Base-by-base conservation (phyloP, 2,329 filamentous ascomycete species). In the Tolypocladium tundrense region DNA sequence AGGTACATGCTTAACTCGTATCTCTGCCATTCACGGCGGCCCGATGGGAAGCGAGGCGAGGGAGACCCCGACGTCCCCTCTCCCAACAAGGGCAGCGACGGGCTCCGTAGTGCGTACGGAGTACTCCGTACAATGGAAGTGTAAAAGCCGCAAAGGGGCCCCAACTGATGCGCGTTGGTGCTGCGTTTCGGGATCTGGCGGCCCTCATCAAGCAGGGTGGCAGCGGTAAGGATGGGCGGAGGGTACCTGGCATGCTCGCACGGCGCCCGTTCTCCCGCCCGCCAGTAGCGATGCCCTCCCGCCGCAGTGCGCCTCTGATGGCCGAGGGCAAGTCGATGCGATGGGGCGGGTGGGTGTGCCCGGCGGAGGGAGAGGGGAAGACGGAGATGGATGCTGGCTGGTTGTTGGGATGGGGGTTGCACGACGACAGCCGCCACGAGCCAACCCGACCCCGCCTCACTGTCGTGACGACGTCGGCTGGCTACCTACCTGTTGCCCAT, bases 231-330 rank as follows among this genome's bases (percentile, higher is more conserved):
- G 21, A 56, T 21, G 33, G 56, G 53, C 16, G 41, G 54, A 59
- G 57, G 57, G 59, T 57, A 54, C 57, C 59, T 60, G 59, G 48
- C 59, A 59, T 59, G 27, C 27, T 31, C 27, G 27, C 5, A 51
- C 54, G 48, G 39, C 59, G 41, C 19, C 48, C 54, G 51, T 40
- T 51, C 39, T 40, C 33, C 52, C 59, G 54, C 37, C 33, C 14
- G 33, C 51, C 51, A 39, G 35, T 27, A 48, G 13, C 43, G 21
- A 43, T 24, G n/a, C 10, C 41, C 41, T 43, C 41, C 3, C 9
- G 41, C n/a, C 14, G 24, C 45, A 19, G 27, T 4, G 24, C 14
- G 45, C 8, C 5, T 33, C n/a, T 21, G 11, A 43, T 16, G 27
- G 48, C 27, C 27, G 7, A 35, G 48, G 35, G 27, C 27, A 51